Base-by-base conservation (phyloP, 2,329 filamentous ascomycete species). In the Leptographium lundbergii region DNA sequence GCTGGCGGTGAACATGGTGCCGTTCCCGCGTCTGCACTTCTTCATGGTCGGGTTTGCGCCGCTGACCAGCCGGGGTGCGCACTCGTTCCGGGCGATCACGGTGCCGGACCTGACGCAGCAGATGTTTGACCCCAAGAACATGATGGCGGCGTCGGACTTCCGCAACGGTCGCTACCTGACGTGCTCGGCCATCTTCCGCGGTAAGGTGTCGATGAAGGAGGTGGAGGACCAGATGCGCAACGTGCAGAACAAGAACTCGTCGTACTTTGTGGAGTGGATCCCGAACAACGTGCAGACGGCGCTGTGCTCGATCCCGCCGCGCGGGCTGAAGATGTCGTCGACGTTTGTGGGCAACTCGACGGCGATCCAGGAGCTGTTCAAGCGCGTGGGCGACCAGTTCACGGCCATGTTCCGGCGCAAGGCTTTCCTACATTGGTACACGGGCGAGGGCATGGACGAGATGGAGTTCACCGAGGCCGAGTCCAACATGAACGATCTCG, bases 351-450 rank as follows among this genome's bases (percentile, higher is more conserved):
- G 94, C 73, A 99, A 99, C 87, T 96, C 91, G 65, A 99, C 94
- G 69, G 95, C 92, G 67, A 99, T 99, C 79, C 94, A 99, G 84
- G 94, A 99, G 82, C 89, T 99, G 70, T 99, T 99, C 89, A 97
- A 99, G 90, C 92, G 94, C 85, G 82, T 99, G 69, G 94, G 94
- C 73, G 94, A 99, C 78, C 94, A 99, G 81, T 99, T 99, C 86
- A 91, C 88, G 79, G 94, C 91, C 74, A 99, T 99, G 94, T 99
- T 99, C 88, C 86, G 94, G 81, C 91, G 94, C 80, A 99, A 97
- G 89, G 94, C 94, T 86, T 99, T 99, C 91, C 89, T 99, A 85
- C 94, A 97, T 83, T 99, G 94, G 94, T 99, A 99, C 81, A 99
- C 94, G 85, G 91, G 91, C 73, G 94, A 99, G 85, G 94, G 94